Base-by-base conservation (phyloP, 352 stramenopile species). In the Pythium vanterpoolii region DNA sequence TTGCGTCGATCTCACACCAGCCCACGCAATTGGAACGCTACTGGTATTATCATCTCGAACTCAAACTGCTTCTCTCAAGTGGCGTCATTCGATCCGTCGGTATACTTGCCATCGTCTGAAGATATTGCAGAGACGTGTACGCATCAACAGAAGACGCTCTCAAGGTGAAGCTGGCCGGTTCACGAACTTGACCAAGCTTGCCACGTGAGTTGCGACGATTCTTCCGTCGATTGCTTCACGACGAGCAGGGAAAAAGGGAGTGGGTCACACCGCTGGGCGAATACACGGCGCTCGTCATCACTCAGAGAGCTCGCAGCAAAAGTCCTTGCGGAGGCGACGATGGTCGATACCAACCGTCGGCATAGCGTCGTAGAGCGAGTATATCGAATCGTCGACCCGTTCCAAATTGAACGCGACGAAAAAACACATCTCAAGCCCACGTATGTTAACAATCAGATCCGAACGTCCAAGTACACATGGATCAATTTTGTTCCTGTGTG, bases 381-480 rank as follows among this genome's bases (percentile, higher is more conserved):
- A n/a, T 87, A 78, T 44, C 79, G 81, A 3, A 71, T 88, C 9
- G 79, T 88, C 16, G 79, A 90, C 54, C 77, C 81, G 3, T 86
- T 88, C 56, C 72, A 73, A 30, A 76, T 85, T 34, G 69, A 85
- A 56, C 69, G 72, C 31, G 81, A 86, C 55, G 63, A 83, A 18
- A 48, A 54, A 31, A 83, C 77, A 4, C 81, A 84, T 53, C 36
- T 71, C 24, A 86, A 84, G 56, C 71, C 72, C 18, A 68, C 56
- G 14, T 93, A 77, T 62, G 74, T 79, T 38, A 81, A 63, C 54
- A 98, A 98, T 62, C 71, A 69, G 43, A 89, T 98, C 21, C 69
- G 73, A 27, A 98, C 92, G 26, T 87, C 77, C 68, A 98, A 97
- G 77, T 99, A 99, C 75, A 87, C 77, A 28, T 69, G 72, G 45